phyloP scores from a whole-genome alignment of 2,329 filamentous ascomycete species.

The Aureobasidium sp. region DNA sequence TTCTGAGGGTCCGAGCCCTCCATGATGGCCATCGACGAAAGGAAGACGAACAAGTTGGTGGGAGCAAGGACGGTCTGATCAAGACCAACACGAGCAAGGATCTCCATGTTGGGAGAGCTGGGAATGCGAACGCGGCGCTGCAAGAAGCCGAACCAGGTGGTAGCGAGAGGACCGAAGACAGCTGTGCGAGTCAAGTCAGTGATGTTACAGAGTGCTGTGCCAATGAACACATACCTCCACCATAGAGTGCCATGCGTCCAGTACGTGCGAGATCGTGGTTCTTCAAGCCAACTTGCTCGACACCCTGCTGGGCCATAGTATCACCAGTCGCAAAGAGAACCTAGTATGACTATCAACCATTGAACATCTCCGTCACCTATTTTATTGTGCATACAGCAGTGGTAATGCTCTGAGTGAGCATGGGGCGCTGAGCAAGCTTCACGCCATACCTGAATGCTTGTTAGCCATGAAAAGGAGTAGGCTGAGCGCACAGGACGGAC shows the following conservation, averaged over 20 bases:
- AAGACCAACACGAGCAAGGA: slow-evolving; percentile 66
- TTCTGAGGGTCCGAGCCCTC: slow-evolving; percentile 49
- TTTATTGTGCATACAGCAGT: slow-evolving; percentile 54
- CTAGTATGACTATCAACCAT: slow-evolving; percentile 29
- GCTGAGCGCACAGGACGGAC: neutral
- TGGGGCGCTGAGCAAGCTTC: slow-evolving; percentile 69
- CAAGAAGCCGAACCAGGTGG: slow-evolving; percentile 79
- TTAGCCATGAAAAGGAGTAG: neutral
- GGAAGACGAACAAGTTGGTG: slow-evolving; percentile 73
- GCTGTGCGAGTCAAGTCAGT: slow-evolving; percentile 36
- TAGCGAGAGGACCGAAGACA: slow-evolving; percentile 81
- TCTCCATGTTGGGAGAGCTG: slow-evolving; percentile 59
- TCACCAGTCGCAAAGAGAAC: slow-evolving; percentile 91
- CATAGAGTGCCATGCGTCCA: slow-evolving; percentile 72
- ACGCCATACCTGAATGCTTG: slow-evolving; percentile 65
- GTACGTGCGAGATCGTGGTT: slow-evolving; percentile 68
- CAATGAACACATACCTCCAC: slow-evolving; percentile 53
- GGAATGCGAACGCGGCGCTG: slow-evolving; percentile 59
- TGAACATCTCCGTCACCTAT: slow-evolving; percentile 9
- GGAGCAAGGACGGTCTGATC: slow-evolving; percentile 83
- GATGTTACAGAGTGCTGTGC: neutral
- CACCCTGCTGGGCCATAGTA: slow-evolving; percentile 79
- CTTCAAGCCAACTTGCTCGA: slow-evolving; percentile 71
- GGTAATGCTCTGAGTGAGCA: slow-evolving; percentile 85
- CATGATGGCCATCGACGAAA: slow-evolving; percentile 66